phyloP scores from a whole-genome alignment of 1,284 basidiomycete species.

The Lignosus rhinocerotis region DNA sequence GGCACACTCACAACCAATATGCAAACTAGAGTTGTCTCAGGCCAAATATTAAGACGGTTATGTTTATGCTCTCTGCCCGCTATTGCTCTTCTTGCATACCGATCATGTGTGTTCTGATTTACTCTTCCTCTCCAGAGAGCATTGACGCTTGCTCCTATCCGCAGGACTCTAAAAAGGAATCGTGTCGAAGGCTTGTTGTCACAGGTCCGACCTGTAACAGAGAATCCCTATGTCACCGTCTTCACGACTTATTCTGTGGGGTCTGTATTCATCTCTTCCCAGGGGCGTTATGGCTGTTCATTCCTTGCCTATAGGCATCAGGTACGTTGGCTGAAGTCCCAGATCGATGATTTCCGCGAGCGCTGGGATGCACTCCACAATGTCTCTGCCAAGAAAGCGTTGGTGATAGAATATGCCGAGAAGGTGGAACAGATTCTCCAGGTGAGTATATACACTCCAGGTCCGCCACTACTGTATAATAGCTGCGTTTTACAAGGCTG shows the following conservation, averaged over 20 bases:
- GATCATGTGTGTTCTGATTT: background rate
- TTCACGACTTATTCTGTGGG: too few relatives aligned
- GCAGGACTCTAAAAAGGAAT: too few relatives aligned
- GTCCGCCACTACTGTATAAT: background rate
- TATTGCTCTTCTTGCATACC: background rate
- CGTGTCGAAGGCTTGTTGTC: too few relatives aligned
- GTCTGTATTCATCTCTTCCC: too few relatives aligned
- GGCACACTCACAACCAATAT: background rate
- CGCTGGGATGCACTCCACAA: background rate
- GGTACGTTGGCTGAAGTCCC: background rate
- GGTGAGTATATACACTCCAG: background rate
- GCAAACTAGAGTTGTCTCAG: background rate
- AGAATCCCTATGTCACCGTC: too few relatives aligned
- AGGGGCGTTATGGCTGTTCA: too few relatives aligned
- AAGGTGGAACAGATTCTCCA: background rate
- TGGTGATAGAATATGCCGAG: background rate
- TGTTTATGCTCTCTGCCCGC: background rate
- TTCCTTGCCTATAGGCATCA: background rate
- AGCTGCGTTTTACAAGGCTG: background rate
- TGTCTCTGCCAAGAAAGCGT: background rate
- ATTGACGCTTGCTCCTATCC: too few relatives aligned
- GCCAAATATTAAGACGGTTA: background rate
- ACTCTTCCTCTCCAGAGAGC: background rate
- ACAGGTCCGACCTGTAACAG: too few relatives aligned
- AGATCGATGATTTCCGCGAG: background rate